These are phyloP conservation scores for Rhizoclosmatium hyalinum DNA, from an alignment of 371 early-diverging fungal genomes.

Conservation along the genomic window DNA sequence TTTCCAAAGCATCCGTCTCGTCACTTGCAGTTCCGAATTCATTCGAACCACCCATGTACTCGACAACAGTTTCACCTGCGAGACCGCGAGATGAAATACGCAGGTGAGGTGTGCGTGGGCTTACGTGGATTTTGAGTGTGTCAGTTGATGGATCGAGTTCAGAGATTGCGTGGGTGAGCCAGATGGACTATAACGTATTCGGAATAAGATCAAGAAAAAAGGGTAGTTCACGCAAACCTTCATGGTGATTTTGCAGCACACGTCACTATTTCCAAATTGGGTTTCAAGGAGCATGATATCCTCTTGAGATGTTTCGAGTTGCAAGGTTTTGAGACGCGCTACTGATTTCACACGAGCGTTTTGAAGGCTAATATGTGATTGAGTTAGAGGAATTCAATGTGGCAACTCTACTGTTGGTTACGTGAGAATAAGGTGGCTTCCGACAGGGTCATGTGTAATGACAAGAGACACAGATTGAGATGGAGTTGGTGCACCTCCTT, in stretches of 20 bases:
- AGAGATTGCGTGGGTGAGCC: slow-evolving; percentile 24
- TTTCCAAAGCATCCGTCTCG: slow-evolving; percentile 19
- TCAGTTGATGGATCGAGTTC: slow-evolving; percentile 18
- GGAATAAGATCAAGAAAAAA: neutral
- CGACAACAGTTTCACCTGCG: slow-evolving; percentile 19
- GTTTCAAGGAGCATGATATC: slow-evolving; percentile 17
- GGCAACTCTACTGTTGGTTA: neutral
- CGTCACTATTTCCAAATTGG: slow-evolving; percentile 3
- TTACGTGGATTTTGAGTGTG: slow-evolving; percentile 11
- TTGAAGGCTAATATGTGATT: neutral
- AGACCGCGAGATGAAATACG: slow-evolving; percentile 8
- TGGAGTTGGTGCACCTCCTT: neutral
- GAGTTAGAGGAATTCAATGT: no score
- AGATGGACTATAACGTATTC: slow-evolving; percentile 12
- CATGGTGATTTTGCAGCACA: slow-evolving; percentile 19
- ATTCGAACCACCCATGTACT: neutral
- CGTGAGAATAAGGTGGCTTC: neutral
- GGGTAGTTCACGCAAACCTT: neutral
- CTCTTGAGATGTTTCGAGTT: slow-evolving; percentile 9
- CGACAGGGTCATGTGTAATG: neutral
- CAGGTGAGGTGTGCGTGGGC: slow-evolving; percentile 7
- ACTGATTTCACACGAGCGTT: slow-evolving; percentile 15
- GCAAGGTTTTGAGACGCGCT: slow-evolving; percentile 21
- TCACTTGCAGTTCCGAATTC: neutral
- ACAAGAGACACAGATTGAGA: neutral